phyloP scores from a whole-genome alignment of 2,329 filamentous ascomycete genomes.

The Aureobasidium sp. region DNA sequence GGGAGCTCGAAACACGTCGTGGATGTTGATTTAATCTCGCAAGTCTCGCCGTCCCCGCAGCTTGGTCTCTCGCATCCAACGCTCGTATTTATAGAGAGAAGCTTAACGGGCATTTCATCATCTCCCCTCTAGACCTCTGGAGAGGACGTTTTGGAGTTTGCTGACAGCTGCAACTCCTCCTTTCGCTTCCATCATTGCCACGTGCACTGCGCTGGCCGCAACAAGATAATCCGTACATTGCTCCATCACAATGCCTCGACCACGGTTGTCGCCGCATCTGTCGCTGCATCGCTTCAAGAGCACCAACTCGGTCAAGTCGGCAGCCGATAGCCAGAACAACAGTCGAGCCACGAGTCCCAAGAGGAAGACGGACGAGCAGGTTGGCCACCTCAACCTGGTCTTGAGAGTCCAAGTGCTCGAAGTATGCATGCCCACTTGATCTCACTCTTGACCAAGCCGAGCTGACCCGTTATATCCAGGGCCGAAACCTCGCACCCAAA shows the following conservation, averaged over 20 bases:
- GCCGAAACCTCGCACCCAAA: conserved; percentile 80
- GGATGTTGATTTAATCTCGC: neutral
- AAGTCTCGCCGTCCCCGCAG: neutral
- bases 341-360: conserved; percentile 17
- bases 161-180: neutral
- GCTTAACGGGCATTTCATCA: conserved; percentile 5
- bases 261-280: conserved; percentile 23
- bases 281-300: conserved; percentile 24
- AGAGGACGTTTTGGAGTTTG: neutral
- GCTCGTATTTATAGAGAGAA: conserved; percentile 4
- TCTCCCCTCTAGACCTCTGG: neutral
- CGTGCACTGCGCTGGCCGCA: conserved; percentile 8
- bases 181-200: neutral
- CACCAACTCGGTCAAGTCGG: conserved; percentile 13
- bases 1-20: neutral
- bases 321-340: conserved; percentile 12
- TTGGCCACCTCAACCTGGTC: conserved; percentile 26
- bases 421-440: conserved; percentile 1
- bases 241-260: conserved; percentile 15
- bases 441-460: neutral
- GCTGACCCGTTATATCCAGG: conserved; percentile 42
- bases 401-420: conserved; percentile 26
- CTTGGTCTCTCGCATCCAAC: neutral
- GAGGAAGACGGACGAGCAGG: conserved; percentile 14
- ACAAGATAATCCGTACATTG: neutral